These are phyloP conservation scores for Eucalyptus sp. DNA, from an alignment of 345 rosid species.

Conservation along the genomic window DNA sequence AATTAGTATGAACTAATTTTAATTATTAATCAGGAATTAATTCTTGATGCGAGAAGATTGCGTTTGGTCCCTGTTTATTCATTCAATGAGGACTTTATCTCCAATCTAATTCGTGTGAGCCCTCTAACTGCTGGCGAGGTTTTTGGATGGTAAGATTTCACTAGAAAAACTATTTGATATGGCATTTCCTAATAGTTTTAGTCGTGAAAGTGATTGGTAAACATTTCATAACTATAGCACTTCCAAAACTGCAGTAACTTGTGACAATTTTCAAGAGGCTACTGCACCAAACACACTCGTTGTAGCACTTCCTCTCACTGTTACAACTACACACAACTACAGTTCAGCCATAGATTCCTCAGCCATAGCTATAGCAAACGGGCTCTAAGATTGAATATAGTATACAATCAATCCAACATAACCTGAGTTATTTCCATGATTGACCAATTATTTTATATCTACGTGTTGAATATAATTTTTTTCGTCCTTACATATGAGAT, in stretches of 20 bases:
- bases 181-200: neutral
- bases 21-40: neutral
- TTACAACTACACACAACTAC: neutral
- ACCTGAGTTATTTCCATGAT: neutral
- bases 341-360: neutral
- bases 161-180: too few species aligned
- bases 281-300: neutral
- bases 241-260: neutral
- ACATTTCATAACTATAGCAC: neutral
- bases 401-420: neutral
- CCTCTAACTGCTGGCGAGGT: neutral
- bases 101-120: neutral
- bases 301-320: neutral
- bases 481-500: neutral
- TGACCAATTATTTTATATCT: neutral
- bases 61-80: neutral
- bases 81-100: neutral
- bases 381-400: neutral
- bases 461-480: neutral
- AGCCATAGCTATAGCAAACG: neutral
- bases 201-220: neutral
- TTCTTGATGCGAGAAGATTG: neutral
- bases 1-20: too few species aligned
- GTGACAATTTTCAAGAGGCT: neutral
- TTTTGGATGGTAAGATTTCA: neutral